Evolutionary conservation across 73 alveolate genomes (phyloP).

Genomic region (Blepharisma japonicum): DNA sequence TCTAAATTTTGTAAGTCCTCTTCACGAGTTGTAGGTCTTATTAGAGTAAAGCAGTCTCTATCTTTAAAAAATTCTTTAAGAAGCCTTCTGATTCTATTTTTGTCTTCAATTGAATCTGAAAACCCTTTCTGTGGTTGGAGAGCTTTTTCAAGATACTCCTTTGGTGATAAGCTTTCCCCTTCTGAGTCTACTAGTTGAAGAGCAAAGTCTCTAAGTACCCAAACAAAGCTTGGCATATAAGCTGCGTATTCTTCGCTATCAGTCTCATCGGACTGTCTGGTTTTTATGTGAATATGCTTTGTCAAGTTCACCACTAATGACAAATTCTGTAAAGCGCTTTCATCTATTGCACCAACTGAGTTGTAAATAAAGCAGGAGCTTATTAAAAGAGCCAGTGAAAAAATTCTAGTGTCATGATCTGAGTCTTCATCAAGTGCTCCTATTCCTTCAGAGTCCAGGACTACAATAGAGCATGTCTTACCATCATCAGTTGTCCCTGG

Average conservation of each 20-base stretch:
- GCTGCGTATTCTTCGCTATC: conserved; percentile 32
- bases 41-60: conserved; percentile 89
- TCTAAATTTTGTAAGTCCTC: conserved; percentile 81
- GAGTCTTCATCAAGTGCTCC: conserved; percentile 91
- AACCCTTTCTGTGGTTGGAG: conserved; percentile 54
- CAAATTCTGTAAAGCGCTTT: conserved; percentile 60
- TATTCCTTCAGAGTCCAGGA: conserved; percentile 96
- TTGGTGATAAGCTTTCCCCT: conserved; percentile 52
- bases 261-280: background rate
- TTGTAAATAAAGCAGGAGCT: conserved; percentile 85
- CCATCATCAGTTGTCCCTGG: conserved; percentile 53
- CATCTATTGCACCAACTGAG: conserved; percentile 96
- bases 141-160: conserved; percentile 94
- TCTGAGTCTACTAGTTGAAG: conserved; percentile 73
- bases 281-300: conserved; percentile 79
- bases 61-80: conserved; percentile 80
- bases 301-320: conserved; percentile 89
- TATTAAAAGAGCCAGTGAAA: conserved; percentile 85
- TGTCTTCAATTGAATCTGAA: conserved; percentile 65
- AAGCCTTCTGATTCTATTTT: conserved; percentile 71
- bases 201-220: conserved; percentile 98
- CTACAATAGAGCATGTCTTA: conserved; percentile 37
- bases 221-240: conserved; percentile 90
- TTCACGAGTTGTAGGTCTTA: conserved; percentile 94
- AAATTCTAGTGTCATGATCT: conserved; percentile 83